A percentile compares a stretch with the other conserved stretches of the same genome.
Conservation (phyloP, 176 grass and related monocot species). For the Aegilops longissima region DNA sequence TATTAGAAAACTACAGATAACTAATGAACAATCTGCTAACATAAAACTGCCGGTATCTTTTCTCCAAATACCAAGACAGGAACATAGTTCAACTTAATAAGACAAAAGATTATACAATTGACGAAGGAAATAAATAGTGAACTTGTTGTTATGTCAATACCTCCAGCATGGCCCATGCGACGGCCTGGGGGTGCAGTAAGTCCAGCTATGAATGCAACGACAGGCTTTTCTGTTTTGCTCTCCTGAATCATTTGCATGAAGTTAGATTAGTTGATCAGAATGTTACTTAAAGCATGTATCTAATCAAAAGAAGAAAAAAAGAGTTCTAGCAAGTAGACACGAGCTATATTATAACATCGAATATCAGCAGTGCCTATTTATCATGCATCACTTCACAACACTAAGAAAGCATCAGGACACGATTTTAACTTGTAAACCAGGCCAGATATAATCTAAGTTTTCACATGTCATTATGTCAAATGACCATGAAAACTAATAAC, state of each 20-base stretch:
- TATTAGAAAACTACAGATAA: neutral
- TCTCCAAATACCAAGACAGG: neutral
- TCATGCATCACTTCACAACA: conserved; percentile 4
- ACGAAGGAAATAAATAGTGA: neutral
- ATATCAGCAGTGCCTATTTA: neutral
- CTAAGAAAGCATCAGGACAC: neutral
- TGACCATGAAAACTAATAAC: neutral
- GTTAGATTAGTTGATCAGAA: conserved; percentile 7
- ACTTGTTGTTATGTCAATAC: conserved; percentile 37
- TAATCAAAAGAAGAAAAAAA: neutral
- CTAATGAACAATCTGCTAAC: neutral
- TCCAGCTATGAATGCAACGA: conserved; percentile 99
- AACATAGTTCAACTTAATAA: conserved; percentile 16
- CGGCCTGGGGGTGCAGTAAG: conserved; percentile 96
- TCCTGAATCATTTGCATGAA: conserved; percentile 51
- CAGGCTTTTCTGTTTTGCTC: conserved; percentile 85
- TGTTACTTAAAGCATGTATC: neutral
- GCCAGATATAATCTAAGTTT: neutral
- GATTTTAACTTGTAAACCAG: neutral
- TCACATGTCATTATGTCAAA: neutral
- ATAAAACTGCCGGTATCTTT: neutral
- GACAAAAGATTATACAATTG: neutral
- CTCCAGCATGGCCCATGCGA: conserved; percentile 99
- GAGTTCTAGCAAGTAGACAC: neutral
- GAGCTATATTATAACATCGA: neutral